These are phyloP conservation scores for Alternaria sp. DNA, from an alignment of 2,329 filamentous ascomycete species.

Conservation along the genomic window DNA sequence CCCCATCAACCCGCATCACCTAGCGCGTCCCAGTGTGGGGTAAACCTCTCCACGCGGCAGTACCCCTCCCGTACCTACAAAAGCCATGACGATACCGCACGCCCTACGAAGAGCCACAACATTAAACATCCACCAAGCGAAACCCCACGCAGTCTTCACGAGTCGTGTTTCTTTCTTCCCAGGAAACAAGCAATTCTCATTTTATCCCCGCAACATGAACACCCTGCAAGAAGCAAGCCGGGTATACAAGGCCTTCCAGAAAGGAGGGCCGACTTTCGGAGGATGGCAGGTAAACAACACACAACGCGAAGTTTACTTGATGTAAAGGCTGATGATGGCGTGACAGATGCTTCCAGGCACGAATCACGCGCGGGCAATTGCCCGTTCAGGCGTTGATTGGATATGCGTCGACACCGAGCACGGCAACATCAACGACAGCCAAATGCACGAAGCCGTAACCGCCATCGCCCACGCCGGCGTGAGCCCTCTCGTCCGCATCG, in stretches of 20 bases:
- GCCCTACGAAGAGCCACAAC: conserved; percentile 1
- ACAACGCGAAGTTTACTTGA: not conserved
- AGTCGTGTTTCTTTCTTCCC: not conserved
- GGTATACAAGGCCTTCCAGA: conserved; percentile 58
- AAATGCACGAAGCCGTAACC: conserved; percentile 63
- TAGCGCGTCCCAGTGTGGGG: conserved; percentile 27
- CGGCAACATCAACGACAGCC: conserved; percentile 61
- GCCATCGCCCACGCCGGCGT: conserved; percentile 54
- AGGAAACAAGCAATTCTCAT: not conserved
- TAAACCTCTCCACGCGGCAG: conserved; percentile 8
- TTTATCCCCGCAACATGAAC: conserved; percentile 37
- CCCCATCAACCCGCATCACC: not conserved
- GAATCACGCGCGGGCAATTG: conserved; percentile 59
- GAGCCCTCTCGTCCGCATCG: conserved; percentile 56
- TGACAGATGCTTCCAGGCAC: conserved; percentile 18
- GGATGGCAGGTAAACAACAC: conserved; percentile 60
- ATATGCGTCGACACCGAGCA: conserved; percentile 63
- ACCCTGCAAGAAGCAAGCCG: conserved; percentile 62
- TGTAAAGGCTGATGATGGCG: not conserved
- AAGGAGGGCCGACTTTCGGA: conserved; percentile 59
- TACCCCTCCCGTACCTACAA: conserved; percentile 7
- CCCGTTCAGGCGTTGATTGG: conserved; percentile 61
- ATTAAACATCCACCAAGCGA: not conserved
- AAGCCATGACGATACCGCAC: conserved; percentile 19
- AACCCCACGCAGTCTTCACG: not conserved